Conservation (phyloP, 257 asterid species). For the Solanum bukasovii region DNA sequence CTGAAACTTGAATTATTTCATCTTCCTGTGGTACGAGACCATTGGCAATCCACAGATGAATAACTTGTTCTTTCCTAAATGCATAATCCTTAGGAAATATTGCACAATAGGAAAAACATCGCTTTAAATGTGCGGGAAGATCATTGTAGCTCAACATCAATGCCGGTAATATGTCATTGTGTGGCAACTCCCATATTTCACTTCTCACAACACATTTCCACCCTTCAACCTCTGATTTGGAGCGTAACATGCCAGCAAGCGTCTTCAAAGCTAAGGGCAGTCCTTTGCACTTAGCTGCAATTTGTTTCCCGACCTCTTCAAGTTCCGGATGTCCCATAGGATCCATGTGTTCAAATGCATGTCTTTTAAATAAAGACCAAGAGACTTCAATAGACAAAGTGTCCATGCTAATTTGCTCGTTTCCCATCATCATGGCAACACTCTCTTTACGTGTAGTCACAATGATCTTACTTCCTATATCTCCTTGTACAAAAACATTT, state of each 20-base stretch:
- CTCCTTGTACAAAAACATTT: conserved; percentile 11
- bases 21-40: background rate
- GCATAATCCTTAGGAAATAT: conserved; percentile 1
- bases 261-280: background rate
- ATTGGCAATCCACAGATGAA: background rate
- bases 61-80: background rate
- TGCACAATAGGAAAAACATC: background rate
- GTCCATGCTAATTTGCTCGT: background rate
- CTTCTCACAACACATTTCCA: background rate
- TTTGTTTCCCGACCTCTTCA: background rate
- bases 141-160: conserved; percentile 1
- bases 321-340: background rate
- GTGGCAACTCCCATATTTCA: background rate
- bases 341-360: background rate
- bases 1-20: background rate
- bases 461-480: conserved; percentile 7
- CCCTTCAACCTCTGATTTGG: background rate
- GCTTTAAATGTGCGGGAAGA: background rate
- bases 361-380: background rate
- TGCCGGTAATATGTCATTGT: background rate
- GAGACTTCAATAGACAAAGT: background rate
- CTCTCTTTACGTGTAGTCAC: conserved; percentile 24
- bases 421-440: conserved; percentile 30
- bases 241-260: background rate
- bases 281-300: background rate